Evolutionary conservation across 345 rosid species (phyloP), one percentile per base, ranked within the genome.

Genomic region (Ricinus communis): DNA sequence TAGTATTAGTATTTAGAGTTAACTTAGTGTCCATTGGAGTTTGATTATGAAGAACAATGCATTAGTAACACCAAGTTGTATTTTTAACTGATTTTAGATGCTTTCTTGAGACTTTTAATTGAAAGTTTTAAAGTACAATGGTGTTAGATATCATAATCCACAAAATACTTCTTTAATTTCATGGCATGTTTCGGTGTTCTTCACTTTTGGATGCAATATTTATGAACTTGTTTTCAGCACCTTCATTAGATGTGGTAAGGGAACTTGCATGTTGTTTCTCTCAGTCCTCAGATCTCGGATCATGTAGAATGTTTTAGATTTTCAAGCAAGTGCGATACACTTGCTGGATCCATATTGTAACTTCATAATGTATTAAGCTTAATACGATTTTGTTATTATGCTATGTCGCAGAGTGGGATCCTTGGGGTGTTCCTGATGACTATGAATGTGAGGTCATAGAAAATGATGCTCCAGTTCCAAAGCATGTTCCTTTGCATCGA

Each of bases 351-450:
- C 13, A 43, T 21, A 51, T 62, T 62, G 25, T 41, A n/a, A 49
- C 15, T 5, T 16, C 51, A 41, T 40, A n/a, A n/a, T n/a, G n/a
- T n/a, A n/a, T n/a, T n/a, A n/a, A n/a, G n/a, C n/a, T n/a, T n/a
- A n/a, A n/a, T n/a, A n/a, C n/a, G n/a, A n/a, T n/a, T n/a, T n/a
- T n/a, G n/a, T 12, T 18, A 28, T 50, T 53, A 0, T 52, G 13
- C 64, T 77, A 9, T 68, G 47, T 65, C 54, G 79, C 89, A 95
- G 98, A 95, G 77, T 92, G 96, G 98, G 94, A 90, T 81, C 98
- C 98, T 62, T 90, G 98, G 98, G 98, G 93, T 73, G 93, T 92
- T 81, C 93, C 97, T 38, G 98, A 96, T 43, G 99, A 93, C 79
- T 87, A 88, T 33, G 94, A 90, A 72, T 89, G 93, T 22, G 98